These are phyloP conservation scores for Talaromyces pinophilus DNA, from an alignment of 2,329 filamentous ascomycete species.

Conservation along the genomic window DNA sequence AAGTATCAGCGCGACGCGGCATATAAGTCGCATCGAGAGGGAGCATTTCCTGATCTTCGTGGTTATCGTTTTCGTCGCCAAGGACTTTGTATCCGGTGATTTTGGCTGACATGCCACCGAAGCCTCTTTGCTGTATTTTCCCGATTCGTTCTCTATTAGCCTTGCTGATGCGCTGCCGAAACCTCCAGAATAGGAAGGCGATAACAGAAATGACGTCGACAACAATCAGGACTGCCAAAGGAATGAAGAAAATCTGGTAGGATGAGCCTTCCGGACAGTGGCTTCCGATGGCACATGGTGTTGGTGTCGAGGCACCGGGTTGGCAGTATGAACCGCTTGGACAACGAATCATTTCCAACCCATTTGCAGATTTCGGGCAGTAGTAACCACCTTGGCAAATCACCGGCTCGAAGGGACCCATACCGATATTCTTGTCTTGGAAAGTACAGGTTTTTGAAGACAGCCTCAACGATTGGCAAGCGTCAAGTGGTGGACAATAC, in stretches of 20 bases:
- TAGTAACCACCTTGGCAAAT: slow-evolving; percentile 19
- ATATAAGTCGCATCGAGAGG: neutral
- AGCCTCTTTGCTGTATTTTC: neutral
- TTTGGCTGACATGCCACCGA: slow-evolving; percentile 6
- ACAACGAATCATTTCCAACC: neutral
- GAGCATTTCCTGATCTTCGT: slow-evolving; percentile 16
- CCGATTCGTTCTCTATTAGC: slow-evolving; percentile 12
- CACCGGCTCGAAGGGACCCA: slow-evolving; percentile 18
- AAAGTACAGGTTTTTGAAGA: slow-evolving; percentile 14
- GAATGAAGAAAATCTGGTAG: slow-evolving; percentile 15
- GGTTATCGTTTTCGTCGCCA: slow-evolving; percentile 5
- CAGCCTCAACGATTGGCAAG: slow-evolving; percentile 11
- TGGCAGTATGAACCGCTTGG: slow-evolving; percentile 17
- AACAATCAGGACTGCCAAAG: slow-evolving; percentile 9
- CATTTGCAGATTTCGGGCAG: slow-evolving; percentile 8
- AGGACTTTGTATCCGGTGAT: slow-evolving; percentile 20
- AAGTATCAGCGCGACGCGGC: slow-evolving; percentile 15
- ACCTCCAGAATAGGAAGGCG: slow-evolving; percentile 6
- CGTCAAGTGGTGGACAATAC: slow-evolving; percentile 18
- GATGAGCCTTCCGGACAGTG: slow-evolving; percentile 14
- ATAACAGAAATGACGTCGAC: neutral
- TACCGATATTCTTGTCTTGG: slow-evolving; percentile 13
- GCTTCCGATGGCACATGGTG: slow-evolving; percentile 11
- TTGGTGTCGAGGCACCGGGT: slow-evolving; percentile 14
- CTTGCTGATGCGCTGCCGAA: slow-evolving; percentile 11